Conservation (phyloP, 148 eudicot species). For the Heliosperma pusillum region DNA sequence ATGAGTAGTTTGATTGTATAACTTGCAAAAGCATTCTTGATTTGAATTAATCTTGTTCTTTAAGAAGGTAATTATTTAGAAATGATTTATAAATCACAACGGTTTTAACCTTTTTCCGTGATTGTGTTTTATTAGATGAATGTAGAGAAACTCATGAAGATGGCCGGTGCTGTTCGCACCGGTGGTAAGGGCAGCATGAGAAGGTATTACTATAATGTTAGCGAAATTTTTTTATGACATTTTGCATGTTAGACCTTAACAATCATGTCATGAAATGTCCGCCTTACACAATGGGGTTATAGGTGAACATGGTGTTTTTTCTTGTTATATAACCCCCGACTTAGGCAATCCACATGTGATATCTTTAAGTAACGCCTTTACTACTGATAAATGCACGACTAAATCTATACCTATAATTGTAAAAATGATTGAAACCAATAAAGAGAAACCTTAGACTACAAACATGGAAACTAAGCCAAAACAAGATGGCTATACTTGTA, state of each 20-base stretch:
- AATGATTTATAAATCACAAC: neutral
- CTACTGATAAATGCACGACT: no score
- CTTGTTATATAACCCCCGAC: no score
- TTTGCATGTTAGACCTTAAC: neutral
- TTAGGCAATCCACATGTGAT: no score
- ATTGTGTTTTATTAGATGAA: constrained; percentile 46
- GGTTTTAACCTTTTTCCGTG: neutral
- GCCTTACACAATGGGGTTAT: neutral
- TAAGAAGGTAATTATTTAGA: neutral
- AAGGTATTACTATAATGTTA: constrained; percentile 33
- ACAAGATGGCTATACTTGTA: no score
- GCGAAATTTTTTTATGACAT: neutral
- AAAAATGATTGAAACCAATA: no score
- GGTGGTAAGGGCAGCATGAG: constrained; percentile 81
- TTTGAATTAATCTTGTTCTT: neutral
- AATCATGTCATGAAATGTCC: neutral
- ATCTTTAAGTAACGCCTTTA: no score
- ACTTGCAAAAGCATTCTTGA: no score
- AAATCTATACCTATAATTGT: no score
- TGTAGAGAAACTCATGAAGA: constrained; percentile 72
- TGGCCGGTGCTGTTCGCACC: constrained; percentile 80
- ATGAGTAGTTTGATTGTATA: no score
- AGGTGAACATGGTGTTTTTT: no score
- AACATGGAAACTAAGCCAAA: no score
- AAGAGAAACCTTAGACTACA: no score